Evolutionary conservation across 2,329 filamentous ascomycete species (phyloP).

Genomic region (Chaetoscypha palmicola): DNA sequence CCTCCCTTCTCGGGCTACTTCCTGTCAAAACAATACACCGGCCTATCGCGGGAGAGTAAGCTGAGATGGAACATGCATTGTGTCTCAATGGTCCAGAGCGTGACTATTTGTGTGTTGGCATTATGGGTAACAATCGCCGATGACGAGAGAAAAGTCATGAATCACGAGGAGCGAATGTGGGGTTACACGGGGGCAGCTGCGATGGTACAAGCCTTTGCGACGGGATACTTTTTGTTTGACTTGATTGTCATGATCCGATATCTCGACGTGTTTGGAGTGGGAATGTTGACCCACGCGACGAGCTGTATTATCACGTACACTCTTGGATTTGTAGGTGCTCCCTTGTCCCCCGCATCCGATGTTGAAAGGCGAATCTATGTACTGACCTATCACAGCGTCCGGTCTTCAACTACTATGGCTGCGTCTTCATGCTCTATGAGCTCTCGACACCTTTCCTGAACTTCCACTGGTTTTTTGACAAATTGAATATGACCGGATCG

Average conservation of each 20-base stretch:
- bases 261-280: slow-evolving; percentile 62
- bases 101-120: slow-evolving; percentile 62
- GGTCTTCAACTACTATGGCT: slow-evolving; percentile 74
- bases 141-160: slow-evolving; percentile 56
- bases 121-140: slow-evolving; percentile 63
- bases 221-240: slow-evolving; percentile 79
- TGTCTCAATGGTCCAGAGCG: slow-evolving; percentile 68
- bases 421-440: slow-evolving; percentile 77
- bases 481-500: slow-evolving; percentile 69
- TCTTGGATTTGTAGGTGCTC: slow-evolving; percentile 68
- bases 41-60: slow-evolving; percentile 51
- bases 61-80: slow-evolving; percentile 80
- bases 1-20: slow-evolving; percentile 55
- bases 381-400: slow-evolving; percentile 50
- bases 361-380: slow-evolving; percentile 8
- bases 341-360: background rate
- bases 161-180: slow-evolving; percentile 61
- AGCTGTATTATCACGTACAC: slow-evolving; percentile 60
- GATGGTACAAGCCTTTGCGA: slow-evolving; percentile 66
- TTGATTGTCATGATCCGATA: slow-evolving; percentile 58
- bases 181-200: slow-evolving; percentile 68
- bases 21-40: slow-evolving; percentile 51
- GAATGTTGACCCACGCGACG: slow-evolving; percentile 57
- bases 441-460: slow-evolving; percentile 78
- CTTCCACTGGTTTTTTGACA: slow-evolving; percentile 86